A percentile compares a stretch with the other conserved stretches of the same genome.
Evolutionary conservation across 2,329 filamentous ascomycete species (phyloP).

Genomic region (Ophiostoma ulmi): DNA sequence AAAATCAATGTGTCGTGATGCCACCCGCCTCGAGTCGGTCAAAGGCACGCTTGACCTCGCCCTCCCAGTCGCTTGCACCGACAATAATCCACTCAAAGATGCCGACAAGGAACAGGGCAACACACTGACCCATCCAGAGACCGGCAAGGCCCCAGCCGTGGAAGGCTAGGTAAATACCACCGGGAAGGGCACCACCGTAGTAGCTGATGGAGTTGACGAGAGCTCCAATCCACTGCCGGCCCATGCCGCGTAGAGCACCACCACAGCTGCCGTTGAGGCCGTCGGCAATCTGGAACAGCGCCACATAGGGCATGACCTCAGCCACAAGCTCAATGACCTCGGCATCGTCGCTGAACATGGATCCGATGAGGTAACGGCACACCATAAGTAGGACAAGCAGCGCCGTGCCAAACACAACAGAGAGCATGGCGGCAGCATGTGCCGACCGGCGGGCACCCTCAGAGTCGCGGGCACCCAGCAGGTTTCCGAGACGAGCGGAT

Average conservation of each 20-base stretch:
- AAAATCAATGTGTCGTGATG: constrained; percentile 8
- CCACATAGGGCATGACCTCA: constrained; percentile 77
- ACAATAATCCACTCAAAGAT: constrained; percentile 74
- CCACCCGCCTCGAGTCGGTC: constrained; percentile 57
- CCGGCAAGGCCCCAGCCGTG: constrained; percentile 78
- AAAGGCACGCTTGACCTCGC: constrained; percentile 66
- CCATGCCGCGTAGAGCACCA: constrained; percentile 76
- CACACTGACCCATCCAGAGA: constrained; percentile 78
- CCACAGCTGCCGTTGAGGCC: constrained; percentile 82
- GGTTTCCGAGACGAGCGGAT: constrained; percentile 71
- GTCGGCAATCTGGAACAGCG: constrained; percentile 85
- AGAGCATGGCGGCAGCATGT: constrained; percentile 69
- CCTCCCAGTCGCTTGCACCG: constrained; percentile 69
- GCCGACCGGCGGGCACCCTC: constrained; percentile 65
- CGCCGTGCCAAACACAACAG: constrained; percentile 60
- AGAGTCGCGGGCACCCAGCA: constrained; percentile 64
- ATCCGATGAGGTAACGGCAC: constrained; percentile 66
- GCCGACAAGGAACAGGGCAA: constrained; percentile 75
- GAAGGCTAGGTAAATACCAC: constrained; percentile 81
- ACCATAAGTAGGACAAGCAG: constrained; percentile 66
- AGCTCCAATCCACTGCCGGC: constrained; percentile 77
- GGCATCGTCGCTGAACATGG: constrained; percentile 74
- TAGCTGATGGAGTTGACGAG: constrained; percentile 77
- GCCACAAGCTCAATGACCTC: constrained; percentile 67
- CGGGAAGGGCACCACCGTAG: constrained; percentile 72